Conservation (phyloP, 1,284 basidiomycete species). For the Stereum hirsutum region DNA sequence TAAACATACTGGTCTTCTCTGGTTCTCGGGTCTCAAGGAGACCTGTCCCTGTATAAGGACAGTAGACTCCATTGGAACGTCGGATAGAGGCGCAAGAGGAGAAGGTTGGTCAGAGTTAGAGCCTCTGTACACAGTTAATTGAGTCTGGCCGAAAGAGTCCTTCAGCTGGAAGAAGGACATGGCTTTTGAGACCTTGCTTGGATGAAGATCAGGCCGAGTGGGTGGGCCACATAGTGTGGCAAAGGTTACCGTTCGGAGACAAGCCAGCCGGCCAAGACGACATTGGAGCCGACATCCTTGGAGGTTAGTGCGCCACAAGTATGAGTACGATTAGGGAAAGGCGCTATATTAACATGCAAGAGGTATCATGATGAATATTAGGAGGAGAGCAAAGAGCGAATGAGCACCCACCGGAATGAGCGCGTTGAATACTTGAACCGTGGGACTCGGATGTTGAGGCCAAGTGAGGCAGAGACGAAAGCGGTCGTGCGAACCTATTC, state of each 20-base stretch:
- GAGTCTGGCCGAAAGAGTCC: constrained; percentile 67
- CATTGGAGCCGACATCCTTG: constrained; percentile 43
- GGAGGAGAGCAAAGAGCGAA: background rate
- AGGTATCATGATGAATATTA: constrained; percentile 9
- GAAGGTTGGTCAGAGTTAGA: constrained; percentile 15
- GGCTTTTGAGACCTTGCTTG: constrained; percentile 55
- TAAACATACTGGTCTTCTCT: constrained; percentile 33
- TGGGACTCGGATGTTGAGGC: background rate
- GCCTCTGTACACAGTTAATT: constrained; percentile 74
- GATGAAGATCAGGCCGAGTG: constrained; percentile 5
- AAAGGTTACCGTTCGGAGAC: constrained; percentile 54
- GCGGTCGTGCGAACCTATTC: background rate
- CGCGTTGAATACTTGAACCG: no score
- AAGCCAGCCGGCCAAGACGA: constrained; percentile 74
- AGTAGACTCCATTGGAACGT: constrained; percentile 67
- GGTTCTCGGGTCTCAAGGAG: constrained; percentile 48
- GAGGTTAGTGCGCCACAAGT: constrained; percentile 51
- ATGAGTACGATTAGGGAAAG: constrained; percentile 59
- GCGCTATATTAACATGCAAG: constrained; percentile 30
- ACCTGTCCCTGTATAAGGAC: constrained; percentile 71
- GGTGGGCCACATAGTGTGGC: constrained; percentile 11
- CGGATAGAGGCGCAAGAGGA: constrained; percentile 37
- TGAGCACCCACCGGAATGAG: background rate
- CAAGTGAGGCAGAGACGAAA: background rate
- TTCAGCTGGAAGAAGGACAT: constrained; percentile 77